Conservation (phyloP, 2,329 filamentous ascomycete genomes). For the Aotearoamyces nothofagi region DNA sequence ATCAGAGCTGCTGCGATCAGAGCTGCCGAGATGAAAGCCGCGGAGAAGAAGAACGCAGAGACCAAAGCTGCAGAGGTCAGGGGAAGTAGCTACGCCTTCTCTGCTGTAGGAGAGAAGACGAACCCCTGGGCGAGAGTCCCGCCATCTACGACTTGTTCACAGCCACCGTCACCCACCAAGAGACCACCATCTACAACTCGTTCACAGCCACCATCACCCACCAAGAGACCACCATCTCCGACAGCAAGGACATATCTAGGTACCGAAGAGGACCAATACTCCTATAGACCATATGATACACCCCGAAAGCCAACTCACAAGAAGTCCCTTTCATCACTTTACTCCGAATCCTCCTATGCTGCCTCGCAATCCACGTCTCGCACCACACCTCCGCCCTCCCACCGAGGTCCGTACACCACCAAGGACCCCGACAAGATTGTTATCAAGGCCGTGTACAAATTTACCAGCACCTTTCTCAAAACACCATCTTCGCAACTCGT, state of each 20-base stretch:
- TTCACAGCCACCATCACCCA: slow-evolving; percentile 21
- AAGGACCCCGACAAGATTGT: slow-evolving; percentile 93
- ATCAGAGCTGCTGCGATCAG: slow-evolving; percentile 22
- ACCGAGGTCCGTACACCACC: slow-evolving; percentile 66
- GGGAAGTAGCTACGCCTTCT: slow-evolving; percentile 39
- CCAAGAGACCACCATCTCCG: slow-evolving; percentile 27
- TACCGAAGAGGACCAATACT: slow-evolving; percentile 51
- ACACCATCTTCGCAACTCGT: slow-evolving; percentile 86
- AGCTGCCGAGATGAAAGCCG: slow-evolving; percentile 10
- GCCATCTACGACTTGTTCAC: slow-evolving; percentile 17
- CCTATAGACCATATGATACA: slow-evolving; percentile 65
- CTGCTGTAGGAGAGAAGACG: slow-evolving; percentile 50
- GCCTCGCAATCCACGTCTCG: slow-evolving; percentile 70
- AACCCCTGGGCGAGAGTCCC: slow-evolving; percentile 51
- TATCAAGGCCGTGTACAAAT: slow-evolving; percentile 83
- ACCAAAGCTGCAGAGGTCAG: slow-evolving; percentile 4
- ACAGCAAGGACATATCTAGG: slow-evolving; percentile 42
- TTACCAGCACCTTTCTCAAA: slow-evolving; percentile 76
- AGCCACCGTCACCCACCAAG: slow-evolving; percentile 23
- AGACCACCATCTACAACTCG: slow-evolving; percentile 22
- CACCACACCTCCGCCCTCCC: slow-evolving; percentile 70
- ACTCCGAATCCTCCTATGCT: slow-evolving; percentile 78
- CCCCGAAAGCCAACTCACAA: slow-evolving; percentile 39
- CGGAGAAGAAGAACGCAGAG: slow-evolving; percentile 8
- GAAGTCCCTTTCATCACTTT: slow-evolving; percentile 53